A percentile compares a stretch with the other conserved stretches of the same genome.
Evolutionary conservation across 352 stramenopile species (phyloP).

Genomic region (Phytopythium helicoides): DNA sequence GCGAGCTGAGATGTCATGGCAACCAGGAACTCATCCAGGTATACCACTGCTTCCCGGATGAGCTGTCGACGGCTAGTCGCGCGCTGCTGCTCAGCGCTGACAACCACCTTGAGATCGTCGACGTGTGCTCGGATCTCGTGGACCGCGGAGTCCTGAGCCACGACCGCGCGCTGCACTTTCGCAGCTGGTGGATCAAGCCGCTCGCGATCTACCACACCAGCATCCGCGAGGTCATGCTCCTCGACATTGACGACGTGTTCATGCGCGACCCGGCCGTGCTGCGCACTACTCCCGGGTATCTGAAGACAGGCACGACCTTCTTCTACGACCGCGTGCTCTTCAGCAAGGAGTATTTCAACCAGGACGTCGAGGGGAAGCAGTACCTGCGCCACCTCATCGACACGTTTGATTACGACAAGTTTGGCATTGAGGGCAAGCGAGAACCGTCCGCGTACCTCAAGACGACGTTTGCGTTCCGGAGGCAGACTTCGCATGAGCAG

Average conservation of each 20-base stretch:
- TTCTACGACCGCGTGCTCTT: conserved; percentile 69
- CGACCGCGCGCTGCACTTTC: conserved; percentile 33
- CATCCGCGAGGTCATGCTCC: conserved; percentile 38
- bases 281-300: conserved; percentile 36
- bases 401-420: conserved; percentile 39
- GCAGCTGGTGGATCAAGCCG: conserved; percentile 69
- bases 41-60: conserved; percentile 32
- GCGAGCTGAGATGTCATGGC: conserved; percentile 30
- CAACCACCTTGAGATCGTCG: conserved; percentile 38
- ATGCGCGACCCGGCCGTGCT: conserved; percentile 40
- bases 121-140: conserved; percentile 42
- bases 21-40: conserved; percentile 39
- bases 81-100: conserved; percentile 20
- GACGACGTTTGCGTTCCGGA: conserved; percentile 30
- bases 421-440: conserved; percentile 14
- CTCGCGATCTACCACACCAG: conserved; percentile 51
- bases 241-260: conserved; percentile 57
- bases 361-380: conserved; percentile 28
- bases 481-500: conserved; percentile 44
- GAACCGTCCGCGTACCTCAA: conserved; percentile 26
- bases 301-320: conserved; percentile 47
- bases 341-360: conserved; percentile 53
- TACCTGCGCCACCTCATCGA: conserved; percentile 33
- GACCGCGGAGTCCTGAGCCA: conserved; percentile 18
- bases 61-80: conserved; percentile 23